phyloP scores from a whole-genome alignment of 202 grass and related monocot genomes.

The Brachypodium distachyon region DNA sequence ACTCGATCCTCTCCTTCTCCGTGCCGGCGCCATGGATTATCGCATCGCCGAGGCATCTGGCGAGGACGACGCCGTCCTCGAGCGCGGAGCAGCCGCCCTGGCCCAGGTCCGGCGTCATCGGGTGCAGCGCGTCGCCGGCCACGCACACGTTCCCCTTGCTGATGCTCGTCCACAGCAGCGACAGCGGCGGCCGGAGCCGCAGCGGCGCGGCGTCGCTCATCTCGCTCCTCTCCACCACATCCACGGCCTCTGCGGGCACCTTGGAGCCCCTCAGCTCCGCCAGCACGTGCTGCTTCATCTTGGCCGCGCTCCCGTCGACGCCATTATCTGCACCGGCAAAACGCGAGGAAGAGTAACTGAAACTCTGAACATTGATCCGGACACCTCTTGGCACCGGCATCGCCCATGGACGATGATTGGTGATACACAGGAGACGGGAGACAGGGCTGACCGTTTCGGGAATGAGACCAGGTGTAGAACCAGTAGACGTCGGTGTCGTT shows the following conservation, averaged over 20 bases:
- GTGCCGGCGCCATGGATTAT: not conserved
- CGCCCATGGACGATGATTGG: no score
- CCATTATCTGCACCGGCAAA: constrained; percentile 26
- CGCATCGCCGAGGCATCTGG: constrained; percentile 48
- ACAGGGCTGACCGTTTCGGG: constrained; percentile 1
- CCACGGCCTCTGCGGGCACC: constrained; percentile 27
- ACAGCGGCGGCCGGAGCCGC: constrained; percentile 45
- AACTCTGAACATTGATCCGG: not conserved
- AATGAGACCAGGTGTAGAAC: constrained; percentile 62
- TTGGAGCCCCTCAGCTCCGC: constrained; percentile 26
- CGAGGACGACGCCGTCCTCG: constrained; percentile 55
- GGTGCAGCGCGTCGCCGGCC: constrained; percentile 74
- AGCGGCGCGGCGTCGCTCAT: constrained; percentile 32
- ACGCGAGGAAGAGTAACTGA: not conserved
- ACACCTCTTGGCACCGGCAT: not conserved
- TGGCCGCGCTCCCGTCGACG: constrained; percentile 15
- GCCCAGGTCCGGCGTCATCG: constrained; percentile 72
- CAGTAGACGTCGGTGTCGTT: constrained; percentile 41
- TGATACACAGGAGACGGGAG: not conserved
- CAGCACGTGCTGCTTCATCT: constrained; percentile 41
- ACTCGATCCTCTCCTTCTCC: constrained; percentile 18
- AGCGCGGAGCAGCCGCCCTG: constrained; percentile 72
- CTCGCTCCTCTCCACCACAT: constrained; percentile 40
- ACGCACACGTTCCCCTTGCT: constrained; percentile 48
- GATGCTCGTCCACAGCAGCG: constrained; percentile 29